Percentiles rank a stretch among this genome's conserved stretches.
Conservation (phyloP, 106 monocot species). For the Posidonia australis region DNA sequence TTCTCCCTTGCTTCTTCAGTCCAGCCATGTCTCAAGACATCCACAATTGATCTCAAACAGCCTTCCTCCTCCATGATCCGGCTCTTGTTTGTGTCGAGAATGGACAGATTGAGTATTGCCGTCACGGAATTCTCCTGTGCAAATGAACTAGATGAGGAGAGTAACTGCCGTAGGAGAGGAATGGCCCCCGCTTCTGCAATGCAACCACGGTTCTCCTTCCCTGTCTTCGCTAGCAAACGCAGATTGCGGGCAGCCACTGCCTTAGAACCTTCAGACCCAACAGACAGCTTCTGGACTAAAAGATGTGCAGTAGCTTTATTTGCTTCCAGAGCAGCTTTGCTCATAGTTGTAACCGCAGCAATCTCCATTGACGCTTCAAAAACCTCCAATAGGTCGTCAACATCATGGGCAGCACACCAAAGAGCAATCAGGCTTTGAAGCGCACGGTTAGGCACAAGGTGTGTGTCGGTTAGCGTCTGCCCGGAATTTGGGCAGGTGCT, state of each 20-base stretch:
- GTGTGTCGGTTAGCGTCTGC: slow-evolving; percentile 24
- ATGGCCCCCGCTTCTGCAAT: slow-evolving; percentile 50
- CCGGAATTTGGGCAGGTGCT: slow-evolving; percentile 55
- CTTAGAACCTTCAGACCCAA: slow-evolving; percentile 24
- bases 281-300: slow-evolving; percentile 16
- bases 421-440: slow-evolving; percentile 36
- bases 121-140: slow-evolving; percentile 53
- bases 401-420: slow-evolving; percentile 32
- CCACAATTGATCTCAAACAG: slow-evolving; percentile 43
- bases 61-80: slow-evolving; percentile 41
- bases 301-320: slow-evolving; percentile 30
- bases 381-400: slow-evolving; percentile 6
- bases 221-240: slow-evolving; percentile 36
- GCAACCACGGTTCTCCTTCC: slow-evolving; percentile 40
- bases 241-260: slow-evolving; percentile 26
- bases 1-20: slow-evolving; percentile 62
- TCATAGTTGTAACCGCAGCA: background rate
- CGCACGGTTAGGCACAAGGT: slow-evolving; percentile 38
- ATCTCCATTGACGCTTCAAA: slow-evolving; percentile 5
- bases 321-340: slow-evolving; percentile 29
- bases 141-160: slow-evolving; percentile 13
- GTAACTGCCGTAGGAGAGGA: slow-evolving; percentile 26
- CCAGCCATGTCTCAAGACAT: slow-evolving; percentile 40
- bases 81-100: slow-evolving; percentile 34
- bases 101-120: slow-evolving; percentile 42